phyloP scores from a whole-genome alignment of 306 rosid genomes.

The Prunus salicina region DNA sequence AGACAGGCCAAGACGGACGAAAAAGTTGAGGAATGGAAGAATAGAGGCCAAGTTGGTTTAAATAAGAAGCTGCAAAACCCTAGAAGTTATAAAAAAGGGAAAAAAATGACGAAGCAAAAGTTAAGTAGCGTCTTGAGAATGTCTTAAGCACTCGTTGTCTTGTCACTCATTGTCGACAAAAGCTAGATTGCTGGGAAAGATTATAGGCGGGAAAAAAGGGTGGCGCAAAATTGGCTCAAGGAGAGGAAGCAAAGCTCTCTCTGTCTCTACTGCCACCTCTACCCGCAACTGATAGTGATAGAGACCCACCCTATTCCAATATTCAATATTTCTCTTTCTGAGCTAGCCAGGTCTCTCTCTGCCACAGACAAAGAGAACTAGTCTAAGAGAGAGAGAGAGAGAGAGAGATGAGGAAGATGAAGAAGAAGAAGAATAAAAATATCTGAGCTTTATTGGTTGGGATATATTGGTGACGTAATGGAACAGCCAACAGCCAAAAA shows the following conservation, averaged over 20 bases:
- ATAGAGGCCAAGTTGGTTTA: constrained; percentile 31
- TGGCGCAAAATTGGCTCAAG: constrained; percentile 40
- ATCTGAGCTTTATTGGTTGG: constrained; percentile 1
- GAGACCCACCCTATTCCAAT: constrained; percentile 29
- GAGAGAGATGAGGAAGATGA: not conserved
- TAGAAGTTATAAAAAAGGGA: constrained; percentile 3
- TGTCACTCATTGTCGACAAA: constrained; percentile 32
- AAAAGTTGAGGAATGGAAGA: constrained; percentile 29
- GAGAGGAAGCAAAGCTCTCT: constrained; percentile 24
- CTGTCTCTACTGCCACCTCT: constrained; percentile 35
- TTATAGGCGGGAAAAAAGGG: constrained; percentile 42
- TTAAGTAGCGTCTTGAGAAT: constrained; percentile 11
- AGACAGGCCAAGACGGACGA: not conserved
- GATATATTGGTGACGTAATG: constrained; percentile 56
- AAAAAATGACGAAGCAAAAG: not conserved
- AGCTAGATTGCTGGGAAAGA: constrained; percentile 72
- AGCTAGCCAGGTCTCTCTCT: constrained; percentile 29
- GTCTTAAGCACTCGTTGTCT: constrained; percentile 25
- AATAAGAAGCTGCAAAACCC: constrained; percentile 34
- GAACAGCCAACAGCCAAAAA: constrained; percentile 51
- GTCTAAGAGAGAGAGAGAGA: not conserved
- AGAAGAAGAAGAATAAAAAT: not conserved
- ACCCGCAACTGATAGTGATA: constrained; percentile 67
- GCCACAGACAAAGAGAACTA: not conserved
- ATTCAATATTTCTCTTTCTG: constrained; percentile 3